phyloP scores from a whole-genome alignment of 1,139 yeast genomes.

The Hansenula lynferdii region DNA sequence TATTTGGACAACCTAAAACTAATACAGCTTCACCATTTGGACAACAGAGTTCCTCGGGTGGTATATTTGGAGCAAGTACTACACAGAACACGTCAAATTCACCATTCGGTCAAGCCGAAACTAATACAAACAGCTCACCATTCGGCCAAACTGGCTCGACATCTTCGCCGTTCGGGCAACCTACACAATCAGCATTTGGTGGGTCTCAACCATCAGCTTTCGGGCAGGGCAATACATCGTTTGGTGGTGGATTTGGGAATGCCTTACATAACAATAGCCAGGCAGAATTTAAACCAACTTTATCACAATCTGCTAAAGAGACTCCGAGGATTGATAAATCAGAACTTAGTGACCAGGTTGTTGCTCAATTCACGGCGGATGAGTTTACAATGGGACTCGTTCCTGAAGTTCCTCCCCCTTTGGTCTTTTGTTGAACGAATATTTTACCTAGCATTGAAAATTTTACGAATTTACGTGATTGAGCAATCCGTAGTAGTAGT shows the following conservation, averaged over 20 bases:
- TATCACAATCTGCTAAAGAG: conserved; percentile 30
- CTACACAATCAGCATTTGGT: too few species aligned
- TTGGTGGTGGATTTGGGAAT: conserved; percentile 7
- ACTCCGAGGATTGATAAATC: conserved; percentile 29
- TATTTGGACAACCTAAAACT: too few species aligned
- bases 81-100: conserved; percentile 1
- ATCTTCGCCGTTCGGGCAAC: too few species aligned
- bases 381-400: conserved; percentile 59
- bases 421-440: conserved; percentile 33
- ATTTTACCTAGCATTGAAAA: too few species aligned
- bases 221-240: too few species aligned
- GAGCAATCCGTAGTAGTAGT: too few species aligned
- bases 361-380: conserved; percentile 45
- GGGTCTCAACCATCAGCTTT: too few species aligned
- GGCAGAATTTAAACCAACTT: conserved; percentile 9
- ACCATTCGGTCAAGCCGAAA: conserved; percentile 8
- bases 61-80: too few species aligned
- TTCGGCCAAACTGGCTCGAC: too few species aligned
- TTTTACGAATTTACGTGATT: too few species aligned
- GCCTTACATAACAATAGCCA: conserved; percentile 2
- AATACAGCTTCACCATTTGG: neutral
- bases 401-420: conserved; percentile 82
- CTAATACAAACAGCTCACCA: conserved; percentile 9
- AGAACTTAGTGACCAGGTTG: conserved; percentile 38
- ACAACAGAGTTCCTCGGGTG: too few species aligned